Evolutionary conservation across 208 protist species (phyloP).

Genomic region (Wallacemonas sp.): DNA sequence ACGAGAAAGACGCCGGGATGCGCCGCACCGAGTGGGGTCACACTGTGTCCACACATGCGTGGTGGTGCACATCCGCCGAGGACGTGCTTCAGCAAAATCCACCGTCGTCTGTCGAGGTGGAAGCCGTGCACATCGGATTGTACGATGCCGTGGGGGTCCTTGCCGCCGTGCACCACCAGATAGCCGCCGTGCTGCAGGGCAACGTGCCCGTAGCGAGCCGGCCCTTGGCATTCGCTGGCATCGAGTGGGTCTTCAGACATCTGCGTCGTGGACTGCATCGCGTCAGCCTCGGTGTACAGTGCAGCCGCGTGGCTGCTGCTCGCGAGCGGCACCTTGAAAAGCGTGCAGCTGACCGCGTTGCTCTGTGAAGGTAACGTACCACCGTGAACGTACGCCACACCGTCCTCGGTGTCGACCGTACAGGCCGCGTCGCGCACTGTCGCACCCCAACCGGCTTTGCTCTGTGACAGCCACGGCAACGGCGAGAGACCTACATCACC

Average conservation of each 20-base stretch:
- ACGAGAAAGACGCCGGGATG: constrained; percentile 9
- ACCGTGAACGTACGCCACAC: constrained; percentile 3
- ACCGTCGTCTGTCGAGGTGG: constrained; percentile 4
- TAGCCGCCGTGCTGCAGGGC: constrained; percentile 11
- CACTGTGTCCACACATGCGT: constrained; percentile 21
- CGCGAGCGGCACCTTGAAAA: background rate
- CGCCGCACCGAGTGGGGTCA: background rate
- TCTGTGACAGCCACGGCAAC: background rate
- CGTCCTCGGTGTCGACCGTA: background rate
- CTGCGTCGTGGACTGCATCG: background rate
- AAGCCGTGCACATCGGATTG: constrained; percentile 18
- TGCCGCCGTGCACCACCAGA: constrained; percentile 24
- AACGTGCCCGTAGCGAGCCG: constrained; percentile 19
- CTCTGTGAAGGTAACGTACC: background rate
- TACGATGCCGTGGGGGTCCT: constrained; percentile 8
- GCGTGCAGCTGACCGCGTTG: background rate
- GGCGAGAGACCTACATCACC: no score
- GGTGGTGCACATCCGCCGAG: constrained; percentile 23
- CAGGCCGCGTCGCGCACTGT: background rate
- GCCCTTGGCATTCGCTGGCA: constrained; percentile 1
- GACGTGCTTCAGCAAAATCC: constrained; percentile 14
- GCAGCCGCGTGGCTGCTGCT: background rate
- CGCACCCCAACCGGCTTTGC: background rate
- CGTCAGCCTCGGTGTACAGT: constrained; percentile 6
- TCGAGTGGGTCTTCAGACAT: background rate